phyloP scores from a whole-genome alignment of 768 basidiomycete species.

The Mycena sanguinolenta region DNA sequence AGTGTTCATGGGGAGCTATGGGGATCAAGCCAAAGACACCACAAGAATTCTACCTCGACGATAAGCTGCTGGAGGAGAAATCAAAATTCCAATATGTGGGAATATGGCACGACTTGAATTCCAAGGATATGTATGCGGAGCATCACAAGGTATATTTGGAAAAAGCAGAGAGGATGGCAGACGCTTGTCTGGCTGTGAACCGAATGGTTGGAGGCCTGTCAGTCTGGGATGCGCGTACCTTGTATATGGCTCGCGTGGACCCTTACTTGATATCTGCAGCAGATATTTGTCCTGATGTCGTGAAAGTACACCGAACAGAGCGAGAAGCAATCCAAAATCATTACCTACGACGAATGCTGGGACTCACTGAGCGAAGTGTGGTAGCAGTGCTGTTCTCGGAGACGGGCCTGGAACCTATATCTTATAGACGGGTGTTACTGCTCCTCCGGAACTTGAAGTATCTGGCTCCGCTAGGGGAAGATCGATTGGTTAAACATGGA shows the following conservation, averaged over 20 bases:
- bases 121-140: conserved; percentile 1
- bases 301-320: not conserved
- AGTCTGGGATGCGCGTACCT: conserved; percentile 12
- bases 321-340: conserved; percentile 18
- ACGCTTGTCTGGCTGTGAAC: conserved; percentile 12
- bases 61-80: conserved; percentile 16
- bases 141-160: not conserved
- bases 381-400: conserved; percentile 17
- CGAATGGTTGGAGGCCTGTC: conserved; percentile 9
- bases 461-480: not conserved
- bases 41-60: conserved; percentile 9
- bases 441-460: conserved; percentile 7
- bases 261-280: conserved; percentile 15
- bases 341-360: conserved; percentile 13
- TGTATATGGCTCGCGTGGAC: conserved; percentile 29
- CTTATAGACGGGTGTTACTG: not conserved
- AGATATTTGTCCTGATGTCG: conserved; percentile 20
- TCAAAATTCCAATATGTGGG: conserved; percentile 32
- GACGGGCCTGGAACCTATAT: conserved; percentile 12
- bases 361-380: conserved; percentile 12
- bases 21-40: not conserved
- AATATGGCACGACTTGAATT: conserved; percentile 10
- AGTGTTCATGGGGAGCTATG: not conserved
- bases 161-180: conserved; percentile 6
- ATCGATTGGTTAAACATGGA: not conserved